Evolutionary conservation across 305 asterid species (phyloP).

Genomic region (Fraxinus nigra): DNA sequence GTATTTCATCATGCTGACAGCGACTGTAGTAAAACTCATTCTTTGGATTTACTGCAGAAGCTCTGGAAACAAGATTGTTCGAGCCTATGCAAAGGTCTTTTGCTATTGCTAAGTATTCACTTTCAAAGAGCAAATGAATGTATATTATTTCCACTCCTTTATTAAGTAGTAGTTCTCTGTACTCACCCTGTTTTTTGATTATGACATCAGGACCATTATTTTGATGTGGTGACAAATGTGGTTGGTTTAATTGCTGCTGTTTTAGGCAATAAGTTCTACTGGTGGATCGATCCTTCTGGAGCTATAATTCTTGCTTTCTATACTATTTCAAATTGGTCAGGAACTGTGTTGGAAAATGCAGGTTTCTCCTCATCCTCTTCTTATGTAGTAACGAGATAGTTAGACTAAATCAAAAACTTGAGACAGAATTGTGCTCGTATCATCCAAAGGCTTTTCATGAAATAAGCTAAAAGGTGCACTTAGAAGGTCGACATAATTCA

Average conservation of each 20-base stretch:
- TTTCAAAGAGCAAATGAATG: neutral
- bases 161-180: neutral
- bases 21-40: constrained; percentile 56
- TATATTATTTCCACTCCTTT: too few relatives aligned
- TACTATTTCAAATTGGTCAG: constrained; percentile 79
- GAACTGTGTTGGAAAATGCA: constrained; percentile 86
- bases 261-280: constrained; percentile 68
- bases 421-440: neutral
- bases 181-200: neutral
- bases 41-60: constrained; percentile 79
- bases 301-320: constrained; percentile 74
- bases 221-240: constrained; percentile 87
- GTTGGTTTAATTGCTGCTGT: constrained; percentile 84
- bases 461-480: neutral
- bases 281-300: constrained; percentile 96
- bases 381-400: neutral
- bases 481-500: neutral
- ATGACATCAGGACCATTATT: constrained; percentile 72
- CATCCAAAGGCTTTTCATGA: neutral
- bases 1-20: constrained; percentile 65
- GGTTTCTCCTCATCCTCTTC: constrained; percentile 32
- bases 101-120: neutral
- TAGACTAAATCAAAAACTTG: neutral
- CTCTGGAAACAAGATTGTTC: constrained; percentile 73
- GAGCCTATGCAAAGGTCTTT: constrained; percentile 75